A percentile compares a stretch with the other conserved stretches of the same genome.
phyloP scores from a whole-genome alignment of 768 basidiomycete species.

The Mycena galericulata region DNA sequence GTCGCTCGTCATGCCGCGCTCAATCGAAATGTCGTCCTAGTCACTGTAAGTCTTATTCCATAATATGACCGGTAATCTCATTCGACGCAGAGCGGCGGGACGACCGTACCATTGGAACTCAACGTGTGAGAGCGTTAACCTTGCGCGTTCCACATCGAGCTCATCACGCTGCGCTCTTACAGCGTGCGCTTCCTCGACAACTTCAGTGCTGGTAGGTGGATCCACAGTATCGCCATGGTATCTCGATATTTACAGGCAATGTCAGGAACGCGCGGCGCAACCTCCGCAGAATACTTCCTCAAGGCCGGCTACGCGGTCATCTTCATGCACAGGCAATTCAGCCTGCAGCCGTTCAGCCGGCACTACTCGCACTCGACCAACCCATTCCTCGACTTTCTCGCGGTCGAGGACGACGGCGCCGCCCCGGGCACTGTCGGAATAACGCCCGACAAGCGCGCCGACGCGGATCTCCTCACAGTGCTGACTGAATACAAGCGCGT shows the following conservation, averaged over 20 bases:
- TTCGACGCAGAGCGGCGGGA: slow-evolving; percentile 88
- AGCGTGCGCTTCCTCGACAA: slow-evolving; percentile 99
- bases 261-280: slow-evolving; percentile 96
- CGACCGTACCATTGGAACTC: slow-evolving; percentile 97
- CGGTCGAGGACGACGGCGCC: slow-evolving; percentile 62
- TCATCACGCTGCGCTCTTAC: slow-evolving; percentile 44
- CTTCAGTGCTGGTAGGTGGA: slow-evolving; percentile 89
- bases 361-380: slow-evolving; percentile 99
- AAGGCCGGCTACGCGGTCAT: slow-evolving; percentile 96
- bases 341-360: slow-evolving; percentile 95
- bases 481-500: slow-evolving; percentile 85
- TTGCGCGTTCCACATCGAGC: slow-evolving; percentile 41
- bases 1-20: slow-evolving; percentile 72
- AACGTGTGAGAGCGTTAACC: slow-evolving; percentile 86
- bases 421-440: slow-evolving; percentile 64
- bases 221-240: not conserved
- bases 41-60: slow-evolving; percentile 76
- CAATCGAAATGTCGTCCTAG: slow-evolving; percentile 87
- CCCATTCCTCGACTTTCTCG: slow-evolving; percentile 95
- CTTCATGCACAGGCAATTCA: slow-evolving; percentile 98
- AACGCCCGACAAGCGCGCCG: slow-evolving; percentile 68
- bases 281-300: slow-evolving; percentile 98
- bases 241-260: slow-evolving; percentile 13
- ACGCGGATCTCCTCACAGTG: slow-evolving; percentile 74
- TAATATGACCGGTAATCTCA: slow-evolving; percentile 22